These are phyloP conservation scores for Dryas alaskensis DNA, from an alignment of 306 rosid species.

Conservation along the genomic window DNA sequence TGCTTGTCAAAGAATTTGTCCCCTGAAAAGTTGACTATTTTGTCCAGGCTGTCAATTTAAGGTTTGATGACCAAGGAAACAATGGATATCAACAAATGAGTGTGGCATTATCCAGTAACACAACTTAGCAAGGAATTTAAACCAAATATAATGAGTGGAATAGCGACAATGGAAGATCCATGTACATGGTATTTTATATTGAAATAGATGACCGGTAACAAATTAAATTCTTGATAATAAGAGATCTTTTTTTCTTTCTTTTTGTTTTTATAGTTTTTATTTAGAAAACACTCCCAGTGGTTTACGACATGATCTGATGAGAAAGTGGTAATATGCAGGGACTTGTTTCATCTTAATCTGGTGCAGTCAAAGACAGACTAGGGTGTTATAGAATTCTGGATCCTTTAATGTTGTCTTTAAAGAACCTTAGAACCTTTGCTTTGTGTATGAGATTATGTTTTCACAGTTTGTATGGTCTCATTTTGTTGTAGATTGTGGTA, in stretches of 20 bases:
- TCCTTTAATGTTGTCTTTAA: background rate
- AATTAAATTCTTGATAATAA: background rate
- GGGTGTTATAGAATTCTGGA: background rate
- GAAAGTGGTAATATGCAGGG: background rate
- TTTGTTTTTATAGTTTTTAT: background rate
- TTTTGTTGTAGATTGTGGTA: background rate
- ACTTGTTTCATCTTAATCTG: background rate
- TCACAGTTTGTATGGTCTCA: no score
- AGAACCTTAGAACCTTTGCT: background rate
- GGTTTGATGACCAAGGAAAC: background rate
- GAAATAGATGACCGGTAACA: background rate
- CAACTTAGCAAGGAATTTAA: background rate
- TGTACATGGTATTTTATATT: background rate
- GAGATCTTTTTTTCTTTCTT: background rate
- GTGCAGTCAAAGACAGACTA: background rate
- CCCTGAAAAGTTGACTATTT: background rate
- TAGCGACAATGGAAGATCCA: background rate
- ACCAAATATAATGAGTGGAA: background rate
- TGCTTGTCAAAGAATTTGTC: background rate
- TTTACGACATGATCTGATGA: background rate
- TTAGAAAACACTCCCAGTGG: background rate
- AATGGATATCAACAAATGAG: background rate
- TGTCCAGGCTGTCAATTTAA: background rate
- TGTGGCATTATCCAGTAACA: background rate
- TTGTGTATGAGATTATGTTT: background rate